Base-by-base conservation (phyloP, 73 alveolate genomes). In the Paramecium sonneborni region DNA sequence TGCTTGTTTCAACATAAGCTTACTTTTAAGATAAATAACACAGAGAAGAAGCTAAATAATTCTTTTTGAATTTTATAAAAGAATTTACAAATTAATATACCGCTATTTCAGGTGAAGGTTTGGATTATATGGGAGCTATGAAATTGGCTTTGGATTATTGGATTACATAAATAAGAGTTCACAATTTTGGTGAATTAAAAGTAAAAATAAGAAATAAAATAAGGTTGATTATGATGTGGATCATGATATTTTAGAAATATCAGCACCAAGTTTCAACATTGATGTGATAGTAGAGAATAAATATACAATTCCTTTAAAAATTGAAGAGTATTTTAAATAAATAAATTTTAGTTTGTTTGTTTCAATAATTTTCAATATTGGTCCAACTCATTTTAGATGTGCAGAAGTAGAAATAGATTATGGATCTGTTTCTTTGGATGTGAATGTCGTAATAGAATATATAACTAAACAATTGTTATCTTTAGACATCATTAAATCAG, bases 41-140 rank as follows among this genome's bases (percentile, higher is more conserved):
- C 35, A 72, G 86, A 72, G 52, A 72, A 37, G 57, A 72, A 38
- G 86, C 86, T 34, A 72, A 18, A 32, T 28, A 23, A 32, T 72
- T 72, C 32, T 72, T 72, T 21, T 10, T 35, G n/a, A 37, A 72
- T 37, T 72, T 72, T 37, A 24, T 72, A 37, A 35, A 12, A 11
- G 86, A 72, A 72, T 72, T 72, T 34, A 72, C 86, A 35, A 34
- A 23, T 21, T 2, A 38, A 72, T 72, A 72, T 34, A 15, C 20
- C 1, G 86, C 86, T 28, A 35, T 72, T 1, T 15, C 58, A 15
- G 58, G 34, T 72, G 86, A 72, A 1, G 86, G 86, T 15, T 35
- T 72, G 24, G 86, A 72, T 37, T 72, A 35, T 72, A 72, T 72
- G 86, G 52, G 35, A 34, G 86, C 86, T 21, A 72, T 72, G 86